These are phyloP conservation scores for Thalia dealbata DNA, from an alignment of 176 grass and related monocot genomes.

Conservation along the genomic window DNA sequence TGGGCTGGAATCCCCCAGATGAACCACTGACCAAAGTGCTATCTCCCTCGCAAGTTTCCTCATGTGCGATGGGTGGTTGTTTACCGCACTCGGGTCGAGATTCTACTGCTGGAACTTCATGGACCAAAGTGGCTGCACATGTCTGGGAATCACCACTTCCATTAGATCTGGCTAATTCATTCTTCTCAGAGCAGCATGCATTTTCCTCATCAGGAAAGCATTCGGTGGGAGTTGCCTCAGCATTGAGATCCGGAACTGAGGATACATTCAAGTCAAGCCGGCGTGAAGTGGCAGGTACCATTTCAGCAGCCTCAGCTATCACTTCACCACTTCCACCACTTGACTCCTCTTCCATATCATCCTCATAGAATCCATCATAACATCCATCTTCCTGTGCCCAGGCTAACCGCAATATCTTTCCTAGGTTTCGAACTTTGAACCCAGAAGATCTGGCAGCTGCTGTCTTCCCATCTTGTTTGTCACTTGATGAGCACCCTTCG, in stretches of 20 bases:
- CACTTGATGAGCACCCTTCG: constrained; percentile 22
- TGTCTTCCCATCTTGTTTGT: constrained; percentile 36
- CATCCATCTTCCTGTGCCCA: constrained; percentile 52
- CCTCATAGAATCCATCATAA: constrained; percentile 43
- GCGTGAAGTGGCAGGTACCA: constrained; percentile 44
- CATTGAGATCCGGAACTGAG: constrained; percentile 76
- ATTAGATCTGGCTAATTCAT: constrained; percentile 39
- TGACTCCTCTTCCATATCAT: constrained; percentile 49
- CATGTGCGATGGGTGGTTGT: constrained; percentile 8
- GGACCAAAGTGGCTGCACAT: constrained; percentile 33
- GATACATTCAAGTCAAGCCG: constrained; percentile 56
- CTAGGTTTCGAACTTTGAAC: constrained; percentile 73
- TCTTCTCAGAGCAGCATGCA: constrained; percentile 34
- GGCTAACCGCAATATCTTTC: constrained; percentile 50
- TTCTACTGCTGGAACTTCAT: constrained; percentile 49
- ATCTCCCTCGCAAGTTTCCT: constrained; percentile 31
- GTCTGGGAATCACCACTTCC: constrained; percentile 77
- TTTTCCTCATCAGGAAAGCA: constrained; percentile 32
- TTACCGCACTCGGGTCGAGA: constrained; percentile 29
- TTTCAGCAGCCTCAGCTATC: constrained; percentile 28
- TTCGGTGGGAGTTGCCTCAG: constrained; percentile 40
- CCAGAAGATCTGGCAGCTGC: constrained; percentile 47
- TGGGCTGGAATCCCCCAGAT: constrained; percentile 35
- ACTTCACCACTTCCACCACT: constrained; percentile 48
- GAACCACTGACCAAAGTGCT: constrained; percentile 34